Evolutionary conservation across 1,284 basidiomycete species (phyloP).

Genomic region (Sutorius eximius): DNA sequence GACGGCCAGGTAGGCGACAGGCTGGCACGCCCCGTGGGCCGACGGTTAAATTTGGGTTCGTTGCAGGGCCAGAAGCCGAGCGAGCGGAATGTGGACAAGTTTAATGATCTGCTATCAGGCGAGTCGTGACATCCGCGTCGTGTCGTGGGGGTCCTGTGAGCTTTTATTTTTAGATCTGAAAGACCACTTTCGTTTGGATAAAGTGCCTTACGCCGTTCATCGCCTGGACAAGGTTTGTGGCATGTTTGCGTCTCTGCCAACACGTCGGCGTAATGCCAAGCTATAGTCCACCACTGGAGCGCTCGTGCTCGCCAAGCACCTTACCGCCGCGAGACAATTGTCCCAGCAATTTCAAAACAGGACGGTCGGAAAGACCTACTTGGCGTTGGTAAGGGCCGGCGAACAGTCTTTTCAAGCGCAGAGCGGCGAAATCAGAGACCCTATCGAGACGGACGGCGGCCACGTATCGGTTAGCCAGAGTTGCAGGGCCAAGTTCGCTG

Average conservation of each 20-base stretch:
- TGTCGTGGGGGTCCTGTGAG: neutral
- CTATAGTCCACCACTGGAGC: slow-evolving; percentile 63
- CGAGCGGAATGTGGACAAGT: slow-evolving; percentile 33
- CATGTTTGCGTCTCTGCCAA: neutral
- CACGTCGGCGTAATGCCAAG: neutral
- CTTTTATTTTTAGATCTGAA: slow-evolving; percentile 39
- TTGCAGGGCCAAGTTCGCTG: slow-evolving; percentile 40
- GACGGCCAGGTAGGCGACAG: slow-evolving; percentile 20
- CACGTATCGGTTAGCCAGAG: slow-evolving; percentile 40
- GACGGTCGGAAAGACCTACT: slow-evolving; percentile 58
- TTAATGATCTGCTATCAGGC: slow-evolving; percentile 33
- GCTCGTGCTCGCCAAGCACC: slow-evolving; percentile 53
- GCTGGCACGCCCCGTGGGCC: neutral
- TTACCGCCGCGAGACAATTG: slow-evolving; percentile 46
- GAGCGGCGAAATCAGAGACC: slow-evolving; percentile 47
- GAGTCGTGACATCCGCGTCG: slow-evolving; percentile 1
- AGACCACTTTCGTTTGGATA: slow-evolving; percentile 35
- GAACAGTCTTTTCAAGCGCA: slow-evolving; percentile 43
- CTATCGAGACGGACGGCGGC: slow-evolving; percentile 45
- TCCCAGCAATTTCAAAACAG: slow-evolving; percentile 53
- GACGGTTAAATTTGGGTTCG: slow-evolving; percentile 2
- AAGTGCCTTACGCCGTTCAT: slow-evolving; percentile 53
- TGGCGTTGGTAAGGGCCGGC: slow-evolving; percentile 63
- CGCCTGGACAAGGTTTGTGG: slow-evolving; percentile 63
- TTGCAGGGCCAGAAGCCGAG: slow-evolving; percentile 21